Evolutionary conservation across 2,329 filamentous ascomycete genomes (phyloP), one percentile per base, ranked within the genome.

Genomic region (Blastomyces parvus): DNA sequence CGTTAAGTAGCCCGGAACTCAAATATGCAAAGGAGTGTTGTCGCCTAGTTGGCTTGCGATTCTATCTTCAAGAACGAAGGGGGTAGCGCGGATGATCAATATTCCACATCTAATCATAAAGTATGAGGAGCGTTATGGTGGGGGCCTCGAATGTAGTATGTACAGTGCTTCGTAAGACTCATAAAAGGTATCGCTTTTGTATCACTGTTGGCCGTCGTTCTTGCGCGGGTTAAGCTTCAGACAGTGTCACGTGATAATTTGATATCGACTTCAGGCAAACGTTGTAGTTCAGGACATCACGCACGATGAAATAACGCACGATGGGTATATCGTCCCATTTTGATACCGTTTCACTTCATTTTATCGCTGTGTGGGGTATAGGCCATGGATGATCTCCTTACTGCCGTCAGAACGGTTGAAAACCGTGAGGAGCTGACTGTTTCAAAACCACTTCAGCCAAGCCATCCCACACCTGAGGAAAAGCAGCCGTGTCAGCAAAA

Each of bases 381-480:
- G 33, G 48, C 22, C 46, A 78, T 78, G 76, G 76, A 78, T 61
- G 72, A 67, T 9, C 71, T 78, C 60, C 67, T 78, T 53, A 76
- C 71, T 17, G 74, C 72, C 42, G 71, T 76, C n/a, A 76, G 76
- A 48, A 74, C 74, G 7, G 69, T 73, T n/a, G 57, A 33, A 33
- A 72, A 55, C 17, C 62, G 30, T 5, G 25, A 40, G 50, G 62
- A 59, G 14, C 59, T 48, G 13, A 38, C 30, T 2, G 33, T 36
- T 36, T 63, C 50, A 42, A 14, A 40, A 9, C 40, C 60, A 55
- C 25, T 46, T 3, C 27, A 38, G 8, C 33, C 13, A n/a, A 61
- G 9, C 40, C 53, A 62, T 30, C 25, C 46, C n/a, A 13, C 17
- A 36, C 19, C 22, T 53, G 42, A 48, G 11, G 46, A 19, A 7